A percentile compares a stretch with the other conserved stretches of the same genome.
phyloP scores from a whole-genome alignment of 345 rosid species.

The Eucalyptus erythrocorys region DNA sequence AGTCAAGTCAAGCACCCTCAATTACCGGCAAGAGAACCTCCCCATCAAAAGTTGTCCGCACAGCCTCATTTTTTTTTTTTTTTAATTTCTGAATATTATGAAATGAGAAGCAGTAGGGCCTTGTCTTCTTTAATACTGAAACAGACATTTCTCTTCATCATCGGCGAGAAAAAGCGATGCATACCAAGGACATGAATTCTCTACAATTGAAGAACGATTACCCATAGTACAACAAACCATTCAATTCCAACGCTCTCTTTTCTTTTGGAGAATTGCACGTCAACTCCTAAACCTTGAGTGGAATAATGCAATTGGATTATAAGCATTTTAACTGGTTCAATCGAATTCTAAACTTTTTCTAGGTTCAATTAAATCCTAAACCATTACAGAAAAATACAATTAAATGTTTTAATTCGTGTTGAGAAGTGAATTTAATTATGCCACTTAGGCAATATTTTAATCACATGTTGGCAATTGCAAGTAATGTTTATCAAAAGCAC shows the following conservation, averaged over 20 bases:
- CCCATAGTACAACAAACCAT: not conserved
- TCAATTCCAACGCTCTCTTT: not conserved
- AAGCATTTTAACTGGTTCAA: not conserved
- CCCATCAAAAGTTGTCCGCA: not conserved
- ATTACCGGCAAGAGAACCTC: not conserved
- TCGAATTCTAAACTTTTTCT: no score
- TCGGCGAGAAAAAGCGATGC: not conserved
- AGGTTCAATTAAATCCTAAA: no score
- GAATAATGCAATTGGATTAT: not conserved
- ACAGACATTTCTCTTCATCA: not conserved
- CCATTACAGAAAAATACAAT: not conserved
- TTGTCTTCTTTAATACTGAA: not conserved
- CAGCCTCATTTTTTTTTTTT: not conserved
- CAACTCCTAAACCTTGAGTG: not conserved
- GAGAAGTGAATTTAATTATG: no score
- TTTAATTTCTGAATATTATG: not conserved
- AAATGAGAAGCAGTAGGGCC: not conserved
- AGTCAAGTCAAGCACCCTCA: slow-evolving; percentile 3
- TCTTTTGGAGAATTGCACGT: not conserved
- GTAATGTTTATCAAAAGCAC: no score
- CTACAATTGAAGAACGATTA: not conserved
- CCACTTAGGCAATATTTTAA: no score
- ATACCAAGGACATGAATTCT: not conserved
- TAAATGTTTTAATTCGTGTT: no score
- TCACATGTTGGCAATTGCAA: no score